Conservation (phyloP, 108 stramenopile genomes). For the Cyclotella cryptica region DNA sequence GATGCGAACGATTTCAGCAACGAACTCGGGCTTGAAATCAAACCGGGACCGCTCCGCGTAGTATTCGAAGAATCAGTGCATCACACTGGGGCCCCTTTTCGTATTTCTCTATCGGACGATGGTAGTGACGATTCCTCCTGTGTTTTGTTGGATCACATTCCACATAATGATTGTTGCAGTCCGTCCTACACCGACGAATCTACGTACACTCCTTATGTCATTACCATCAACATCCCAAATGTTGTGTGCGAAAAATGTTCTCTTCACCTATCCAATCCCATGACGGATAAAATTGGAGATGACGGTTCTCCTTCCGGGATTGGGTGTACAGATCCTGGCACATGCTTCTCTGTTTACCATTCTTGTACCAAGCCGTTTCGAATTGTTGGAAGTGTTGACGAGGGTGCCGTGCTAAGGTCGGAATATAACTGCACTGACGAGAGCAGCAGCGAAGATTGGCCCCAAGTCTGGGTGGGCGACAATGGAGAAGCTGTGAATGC, state of each 20-base stretch:
- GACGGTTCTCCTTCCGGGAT: constrained; percentile 34
- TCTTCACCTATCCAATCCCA: constrained; percentile 53
- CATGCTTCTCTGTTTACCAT: constrained; percentile 56
- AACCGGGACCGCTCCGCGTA: constrained; percentile 37
- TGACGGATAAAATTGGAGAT: constrained; percentile 50
- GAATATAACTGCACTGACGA: constrained; percentile 33
- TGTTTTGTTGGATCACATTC: constrained; percentile 57
- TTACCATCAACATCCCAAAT: constrained; percentile 56
- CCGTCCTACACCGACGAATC: constrained; percentile 31
- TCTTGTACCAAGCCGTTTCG: constrained; percentile 49
- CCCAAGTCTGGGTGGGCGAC: constrained; percentile 36
- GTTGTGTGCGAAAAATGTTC: constrained; percentile 55
- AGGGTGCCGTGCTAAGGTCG: constrained; percentile 34
- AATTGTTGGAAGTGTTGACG: constrained; percentile 30
- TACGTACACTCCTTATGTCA: constrained; percentile 50
- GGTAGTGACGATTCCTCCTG: constrained; percentile 44
- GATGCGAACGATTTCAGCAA: constrained; percentile 23
- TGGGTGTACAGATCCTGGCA: constrained; percentile 50
- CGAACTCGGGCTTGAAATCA: constrained; percentile 19
- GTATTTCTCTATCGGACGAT: constrained; percentile 46
- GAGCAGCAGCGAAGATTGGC: constrained; percentile 25
- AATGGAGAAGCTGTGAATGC: constrained; percentile 38
- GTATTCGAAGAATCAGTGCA: constrained; percentile 47
- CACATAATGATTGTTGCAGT: constrained; percentile 53
- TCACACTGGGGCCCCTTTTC: constrained; percentile 52